phyloP scores from a whole-genome alignment of 176 grass and related monocot genomes.

The Chloris gayana region DNA sequence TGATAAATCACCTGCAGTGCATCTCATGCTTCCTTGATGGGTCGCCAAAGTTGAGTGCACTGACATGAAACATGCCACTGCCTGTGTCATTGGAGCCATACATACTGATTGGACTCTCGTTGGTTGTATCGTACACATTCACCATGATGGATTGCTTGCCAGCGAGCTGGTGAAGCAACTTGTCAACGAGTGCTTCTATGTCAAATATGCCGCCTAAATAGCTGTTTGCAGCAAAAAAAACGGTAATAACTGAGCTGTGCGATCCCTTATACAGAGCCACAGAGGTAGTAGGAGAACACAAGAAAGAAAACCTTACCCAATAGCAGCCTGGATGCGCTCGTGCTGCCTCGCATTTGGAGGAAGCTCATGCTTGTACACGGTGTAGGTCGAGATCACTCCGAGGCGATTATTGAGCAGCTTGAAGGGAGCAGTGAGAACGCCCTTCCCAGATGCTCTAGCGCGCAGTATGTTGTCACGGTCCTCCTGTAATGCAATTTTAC shows the following conservation, averaged over 20 bases:
- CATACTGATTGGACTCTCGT: constrained; percentile 75
- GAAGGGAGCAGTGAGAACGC: constrained; percentile 92
- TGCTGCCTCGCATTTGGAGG: constrained; percentile 61
- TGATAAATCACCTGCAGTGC: constrained; percentile 87
- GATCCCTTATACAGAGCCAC: constrained; percentile 2
- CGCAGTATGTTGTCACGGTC: constrained; percentile 89
- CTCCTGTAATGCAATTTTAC: constrained; percentile 49
- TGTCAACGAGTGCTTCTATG: constrained; percentile 87
- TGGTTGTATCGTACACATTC: constrained; percentile 94
- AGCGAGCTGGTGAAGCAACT: constrained; percentile 87
- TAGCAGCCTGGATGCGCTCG: constrained; percentile 74
- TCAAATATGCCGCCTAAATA: constrained; percentile 99
- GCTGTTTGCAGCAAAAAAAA: constrained; percentile 41
- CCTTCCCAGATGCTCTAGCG: constrained; percentile 84
- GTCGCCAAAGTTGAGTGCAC: constrained; percentile 90
- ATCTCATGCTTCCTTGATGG: constrained; percentile 93
- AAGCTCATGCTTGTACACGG: constrained; percentile 86
- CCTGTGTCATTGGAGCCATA: constrained; percentile 66
- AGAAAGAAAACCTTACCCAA: constrained; percentile 59
- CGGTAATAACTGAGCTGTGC: not conserved
- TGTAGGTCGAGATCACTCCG: constrained; percentile 87
- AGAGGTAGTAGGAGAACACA: constrained; percentile 1
- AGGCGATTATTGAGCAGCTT: constrained; percentile 87
- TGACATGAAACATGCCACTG: constrained; percentile 55
- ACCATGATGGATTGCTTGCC: constrained; percentile 90